Base-by-base conservation (phyloP, 2,329 filamentous ascomycete species). In the Neoarthrinium moseri region DNA sequence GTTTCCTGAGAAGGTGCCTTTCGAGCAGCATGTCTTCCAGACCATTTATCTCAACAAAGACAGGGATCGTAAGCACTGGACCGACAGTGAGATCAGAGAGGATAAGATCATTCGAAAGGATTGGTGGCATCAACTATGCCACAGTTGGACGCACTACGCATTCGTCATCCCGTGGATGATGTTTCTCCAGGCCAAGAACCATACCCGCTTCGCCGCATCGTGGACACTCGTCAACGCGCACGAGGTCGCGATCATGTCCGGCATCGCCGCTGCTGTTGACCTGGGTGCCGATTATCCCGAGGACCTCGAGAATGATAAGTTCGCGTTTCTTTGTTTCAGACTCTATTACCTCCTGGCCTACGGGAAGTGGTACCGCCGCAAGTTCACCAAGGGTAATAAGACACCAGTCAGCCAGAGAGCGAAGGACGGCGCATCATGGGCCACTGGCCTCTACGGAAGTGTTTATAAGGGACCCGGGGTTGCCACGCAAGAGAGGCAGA, bases 161-260 rank as follows among this genome's bases (percentile, higher is more conserved):
- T 75, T 80, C 46, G 78, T 82, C 3, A 77, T 87, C 1, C 83
- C 83, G 0, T 83, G 80, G 67, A 75, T 87, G 69, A 82, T 80
- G 80, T 75, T 83, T 32, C 73, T 87, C 4, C 81, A 87, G 54
- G 82, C 81, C 3, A 74, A 73, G 47, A 75, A 74, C 27, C 71
- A 73, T 50, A 86, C 82, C 0, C 71, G 78, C 8, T 87, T 78
- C 57, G 83, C 82, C 2, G 79, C 74, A 1, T 71, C 75, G 15
- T 87, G 83, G 83, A 87, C 83, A 0, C 71, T 87, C 47, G 78
- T 87, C 48, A 83, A 83, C 49, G 79, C 79, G 2, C 80, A 88
- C 56, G 85, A 88, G 59, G 75, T 84, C 12, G 84, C 85, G 11
- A 77, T 84, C 47, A 81, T 88, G 52, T 81, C 77, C 27, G 84